Conservation (phyloP, 2,329 filamentous ascomycete genomes). For the Ceratocystis destructans region DNA sequence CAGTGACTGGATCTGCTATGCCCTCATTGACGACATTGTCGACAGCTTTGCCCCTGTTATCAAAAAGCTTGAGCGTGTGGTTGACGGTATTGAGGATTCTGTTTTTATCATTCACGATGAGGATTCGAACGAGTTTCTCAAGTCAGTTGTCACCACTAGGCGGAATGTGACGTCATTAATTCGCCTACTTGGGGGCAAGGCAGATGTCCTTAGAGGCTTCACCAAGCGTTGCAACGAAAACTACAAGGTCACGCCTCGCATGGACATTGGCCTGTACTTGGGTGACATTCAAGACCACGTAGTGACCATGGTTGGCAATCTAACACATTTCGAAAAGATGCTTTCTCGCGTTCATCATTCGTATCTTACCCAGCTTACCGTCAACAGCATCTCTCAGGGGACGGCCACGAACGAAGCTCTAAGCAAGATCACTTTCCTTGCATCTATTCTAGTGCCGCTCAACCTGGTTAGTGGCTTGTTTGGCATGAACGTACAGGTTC, state of each 20-base stretch:
- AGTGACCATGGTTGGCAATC: slow-evolving; percentile 95
- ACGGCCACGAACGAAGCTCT: slow-evolving; percentile 79
- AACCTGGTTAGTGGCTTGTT: slow-evolving; percentile 82
- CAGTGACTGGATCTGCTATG: slow-evolving; percentile 98
- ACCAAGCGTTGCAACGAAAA: slow-evolving; percentile 98
- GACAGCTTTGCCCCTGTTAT: slow-evolving; percentile 90
- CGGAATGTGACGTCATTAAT: slow-evolving; percentile 92
- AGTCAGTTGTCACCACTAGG: slow-evolving; percentile 75
- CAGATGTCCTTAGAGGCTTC: slow-evolving; percentile 95
- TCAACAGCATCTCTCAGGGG: slow-evolving; percentile 79
- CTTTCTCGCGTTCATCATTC: slow-evolving; percentile 87
- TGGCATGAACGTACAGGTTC: slow-evolving; percentile 74
- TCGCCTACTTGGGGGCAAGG: slow-evolving; percentile 87
- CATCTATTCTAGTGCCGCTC: slow-evolving; percentile 88
- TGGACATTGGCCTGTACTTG: slow-evolving; percentile 92
- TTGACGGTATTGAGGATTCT: slow-evolving; percentile 86
- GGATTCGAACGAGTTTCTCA: slow-evolving; percentile 76
- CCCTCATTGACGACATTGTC: slow-evolving; percentile 95
- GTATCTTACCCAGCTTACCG: slow-evolving; percentile 85
- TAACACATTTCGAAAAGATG: slow-evolving; percentile 96
- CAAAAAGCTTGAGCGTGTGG: slow-evolving; percentile 70
- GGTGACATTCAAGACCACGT: slow-evolving; percentile 98
- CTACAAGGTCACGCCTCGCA: slow-evolving; percentile 85
- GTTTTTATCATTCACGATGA: slow-evolving; percentile 86
- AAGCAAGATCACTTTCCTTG: slow-evolving; percentile 88